Evolutionary conservation across 2,329 filamentous ascomycete genomes (phyloP).

Genomic region (Didymellaceae sp.): DNA sequence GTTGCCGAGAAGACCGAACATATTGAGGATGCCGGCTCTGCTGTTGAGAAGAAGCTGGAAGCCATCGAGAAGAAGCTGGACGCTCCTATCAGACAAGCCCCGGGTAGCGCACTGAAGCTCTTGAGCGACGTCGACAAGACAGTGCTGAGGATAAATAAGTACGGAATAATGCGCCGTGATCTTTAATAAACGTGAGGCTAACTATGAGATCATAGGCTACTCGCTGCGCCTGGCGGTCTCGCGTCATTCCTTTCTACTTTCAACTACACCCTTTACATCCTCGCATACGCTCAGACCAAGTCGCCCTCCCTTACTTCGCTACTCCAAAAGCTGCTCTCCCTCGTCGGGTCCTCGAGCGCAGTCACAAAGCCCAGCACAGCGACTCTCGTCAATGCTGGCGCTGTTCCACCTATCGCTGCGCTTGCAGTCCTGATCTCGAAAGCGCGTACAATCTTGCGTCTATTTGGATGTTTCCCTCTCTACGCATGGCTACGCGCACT

Average conservation of each 20-base stretch:
- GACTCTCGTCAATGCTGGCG: conserved; percentile 33
- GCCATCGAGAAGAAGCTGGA: conserved; percentile 16
- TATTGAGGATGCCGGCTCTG: conserved; percentile 14
- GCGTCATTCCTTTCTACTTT: conserved; percentile 55
- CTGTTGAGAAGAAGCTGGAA: conserved; percentile 19
- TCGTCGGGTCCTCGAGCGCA: conserved; percentile 41
- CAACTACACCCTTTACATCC: conserved; percentile 56
- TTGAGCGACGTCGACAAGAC: conserved; percentile 47
- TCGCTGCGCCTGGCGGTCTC: conserved; percentile 54
- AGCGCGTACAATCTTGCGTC: conserved; percentile 53
- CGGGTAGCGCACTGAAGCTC: conserved; percentile 34
- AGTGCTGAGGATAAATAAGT: conserved; percentile 55
- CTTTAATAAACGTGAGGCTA: conserved; percentile 9
- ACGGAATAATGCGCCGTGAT: conserved; percentile 1
- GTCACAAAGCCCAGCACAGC: conserved; percentile 33
- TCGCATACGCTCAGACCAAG: conserved; percentile 52
- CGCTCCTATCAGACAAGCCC: conserved; percentile 26
- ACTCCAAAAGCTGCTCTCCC: conserved; percentile 40
- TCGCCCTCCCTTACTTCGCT: conserved; percentile 40
- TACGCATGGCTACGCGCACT: conserved; percentile 55
- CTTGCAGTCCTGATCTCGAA: conserved; percentile 50
- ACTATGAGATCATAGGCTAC: conserved; percentile 40
- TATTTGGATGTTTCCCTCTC: conserved; percentile 53
- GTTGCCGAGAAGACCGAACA: conserved; percentile 36
- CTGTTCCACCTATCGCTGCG: conserved; percentile 42